Base-by-base conservation (phyloP, 805 yeast genomes). In the Ogataea ramenticola region DNA sequence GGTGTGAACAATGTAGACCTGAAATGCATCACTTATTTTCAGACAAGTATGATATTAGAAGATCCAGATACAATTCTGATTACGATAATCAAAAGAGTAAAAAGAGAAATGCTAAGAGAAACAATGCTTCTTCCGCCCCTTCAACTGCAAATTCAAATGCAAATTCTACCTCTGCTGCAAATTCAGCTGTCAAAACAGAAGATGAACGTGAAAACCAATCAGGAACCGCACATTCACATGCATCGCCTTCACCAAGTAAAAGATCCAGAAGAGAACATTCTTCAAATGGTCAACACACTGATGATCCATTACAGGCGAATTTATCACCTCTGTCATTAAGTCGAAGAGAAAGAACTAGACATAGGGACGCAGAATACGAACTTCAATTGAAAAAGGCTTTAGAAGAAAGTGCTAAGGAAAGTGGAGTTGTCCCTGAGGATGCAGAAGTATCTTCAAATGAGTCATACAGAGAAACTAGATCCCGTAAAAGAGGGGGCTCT, bases 1-100 rank as follows among this genome's bases (percentile, higher is more conserved):
- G 90, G 86, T 91, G 99, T 70, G 99, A 91, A 61, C 64, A 67
- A 51, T 91, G 99, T 67, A 78, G 81, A 49, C 97, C 97, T 1
- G 90, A 86, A 27, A 65, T 86, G 39, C 99, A 91, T 60, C 63
- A 74, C 3, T 50, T 71, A 42, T 66, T 83, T 16, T 64, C 63
- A 15, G 72, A 72, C 27, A 66, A 68, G 16, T 66, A 71, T 32
- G 69, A 71, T 15, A 74, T 74, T 29, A 72, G 71, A 43, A 73
- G 71, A 33, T 68, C 78, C 27, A 61, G 62, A 49, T 79, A 78
- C 55, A 57, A 66, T 40, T 52, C 85, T 76, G 6, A 70, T 65
- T 16, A 70, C 50, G 57, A 54, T 42, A 61, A 47, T 16, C 48
- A 52, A 49, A 58, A 59, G 17, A 21, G 31, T 3, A 40, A 40